These are phyloP conservation scores for Eucalyptus decipiens DNA, from an alignment of 345 rosid genomes.

Conservation along the genomic window DNA sequence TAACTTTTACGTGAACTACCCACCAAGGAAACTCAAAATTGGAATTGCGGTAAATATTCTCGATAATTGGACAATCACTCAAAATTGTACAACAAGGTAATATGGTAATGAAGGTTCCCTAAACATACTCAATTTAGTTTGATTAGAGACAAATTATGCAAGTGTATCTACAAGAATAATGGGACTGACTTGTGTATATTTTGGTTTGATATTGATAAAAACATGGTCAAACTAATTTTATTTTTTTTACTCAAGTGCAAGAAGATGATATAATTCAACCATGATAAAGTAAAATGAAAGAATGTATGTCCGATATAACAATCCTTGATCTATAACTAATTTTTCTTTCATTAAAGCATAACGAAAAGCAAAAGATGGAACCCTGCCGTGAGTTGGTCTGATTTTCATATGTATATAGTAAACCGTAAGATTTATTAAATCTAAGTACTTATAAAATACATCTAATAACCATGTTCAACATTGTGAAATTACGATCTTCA, in stretches of 20 bases:
- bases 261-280: neutral
- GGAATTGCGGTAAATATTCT: conserved; percentile 24
- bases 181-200: neutral
- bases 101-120: neutral
- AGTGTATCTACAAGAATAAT: neutral
- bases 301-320: neutral
- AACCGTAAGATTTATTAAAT: neutral
- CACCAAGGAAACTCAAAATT: too few relatives aligned
- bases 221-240: neutral
- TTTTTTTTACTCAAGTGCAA: neutral
- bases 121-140: too few relatives aligned
- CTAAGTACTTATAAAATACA: neutral
- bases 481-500: neutral
- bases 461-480: neutral
- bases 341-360: neutral
- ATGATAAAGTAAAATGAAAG: neutral
- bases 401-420: neutral
- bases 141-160: too few relatives aligned
- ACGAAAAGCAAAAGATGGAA: neutral
- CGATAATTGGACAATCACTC: neutral
- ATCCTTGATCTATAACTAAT: neutral
- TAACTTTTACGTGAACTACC: too few relatives aligned
- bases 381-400: neutral
- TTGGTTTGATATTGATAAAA: neutral
- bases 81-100: conserved; percentile 27